These are phyloP conservation scores for Infundibulicybe gibba DNA, from an alignment of 768 basidiomycete genomes.

Conservation along the genomic window DNA sequence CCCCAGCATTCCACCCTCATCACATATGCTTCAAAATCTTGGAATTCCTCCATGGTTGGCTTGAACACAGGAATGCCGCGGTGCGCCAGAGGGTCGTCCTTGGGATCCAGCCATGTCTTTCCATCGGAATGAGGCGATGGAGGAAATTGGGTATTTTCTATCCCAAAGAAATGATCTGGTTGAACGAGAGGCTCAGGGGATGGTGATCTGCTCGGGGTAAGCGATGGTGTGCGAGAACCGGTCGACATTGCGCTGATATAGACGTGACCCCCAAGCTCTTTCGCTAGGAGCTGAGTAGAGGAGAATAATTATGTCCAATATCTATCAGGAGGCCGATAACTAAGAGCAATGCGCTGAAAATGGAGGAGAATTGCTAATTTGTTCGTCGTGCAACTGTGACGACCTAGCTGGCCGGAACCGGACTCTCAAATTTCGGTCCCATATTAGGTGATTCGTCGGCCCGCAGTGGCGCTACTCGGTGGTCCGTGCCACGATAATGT, in stretches of 20 bases:
- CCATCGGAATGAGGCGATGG: conserved; percentile 65
- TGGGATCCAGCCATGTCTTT: conserved; percentile 68
- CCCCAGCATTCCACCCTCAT: conserved; percentile 89
- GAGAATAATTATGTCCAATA: no score
- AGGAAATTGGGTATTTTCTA: conserved; percentile 42
- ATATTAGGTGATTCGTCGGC: neutral
- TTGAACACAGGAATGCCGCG: conserved; percentile 97
- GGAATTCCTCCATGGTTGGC: conserved; percentile 89
- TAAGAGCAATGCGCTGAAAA: no score
- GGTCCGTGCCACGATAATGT: neutral
- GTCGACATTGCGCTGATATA: conserved; percentile 20
- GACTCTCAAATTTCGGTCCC: conserved; percentile 1
- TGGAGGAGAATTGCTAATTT: no score
- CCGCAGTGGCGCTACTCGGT: neutral
- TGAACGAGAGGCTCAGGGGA: conserved; percentile 55
- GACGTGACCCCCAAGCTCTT: no score
- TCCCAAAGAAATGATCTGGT: conserved; percentile 82
- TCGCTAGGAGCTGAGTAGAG: no score
- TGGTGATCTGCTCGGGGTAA: conserved; percentile 50
- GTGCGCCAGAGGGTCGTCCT: conserved; percentile 74
- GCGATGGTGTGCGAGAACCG: conserved; percentile 34
- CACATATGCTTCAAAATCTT: conserved; percentile 91
- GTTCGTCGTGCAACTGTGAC: no score
- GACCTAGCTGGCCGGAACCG: neutral
- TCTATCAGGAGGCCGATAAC: no score